These are phyloP conservation scores for Cladosporium sp. DNA, from an alignment of 2,329 filamentous ascomycete species.

Conservation along the genomic window DNA sequence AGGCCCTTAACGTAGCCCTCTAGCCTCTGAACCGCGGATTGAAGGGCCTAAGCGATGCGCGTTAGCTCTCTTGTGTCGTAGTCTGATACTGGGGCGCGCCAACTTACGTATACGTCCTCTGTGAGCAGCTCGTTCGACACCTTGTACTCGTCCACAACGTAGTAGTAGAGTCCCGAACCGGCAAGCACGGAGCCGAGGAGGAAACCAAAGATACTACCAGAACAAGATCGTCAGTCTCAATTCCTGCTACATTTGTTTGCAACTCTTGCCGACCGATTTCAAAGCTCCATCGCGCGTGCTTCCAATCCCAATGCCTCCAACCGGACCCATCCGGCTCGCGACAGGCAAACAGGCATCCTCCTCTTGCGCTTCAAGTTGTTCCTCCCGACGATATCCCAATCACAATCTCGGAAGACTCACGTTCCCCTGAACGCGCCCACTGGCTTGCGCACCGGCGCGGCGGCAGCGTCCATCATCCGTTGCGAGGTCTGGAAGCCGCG, in stretches of 20 bases:
- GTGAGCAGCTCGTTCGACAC: slow-evolving; percentile 88
- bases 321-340: slow-evolving; percentile 1
- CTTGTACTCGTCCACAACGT: slow-evolving; percentile 91
- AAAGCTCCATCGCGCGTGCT: background rate
- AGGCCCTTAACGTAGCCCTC: slow-evolving; percentile 79
- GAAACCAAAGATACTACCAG: slow-evolving; percentile 79
- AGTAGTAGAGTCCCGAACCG: slow-evolving; percentile 83
- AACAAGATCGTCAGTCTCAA: slow-evolving; percentile 13
- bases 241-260: background rate
- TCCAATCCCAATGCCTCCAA: background rate
- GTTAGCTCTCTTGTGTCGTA: background rate
- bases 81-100: background rate
- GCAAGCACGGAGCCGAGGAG: slow-evolving; percentile 79
- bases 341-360: background rate
- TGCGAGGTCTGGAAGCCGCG: slow-evolving; percentile 42
- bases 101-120: slow-evolving; percentile 91
- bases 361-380: background rate
- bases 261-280: background rate
- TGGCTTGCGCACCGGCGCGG: slow-evolving; percentile 60
- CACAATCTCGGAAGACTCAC: slow-evolving; percentile 49
- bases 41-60: slow-evolving; percentile 64
- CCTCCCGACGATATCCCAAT: background rate
- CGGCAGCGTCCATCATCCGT: slow-evolving; percentile 21
- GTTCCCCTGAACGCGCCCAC: slow-evolving; percentile 71
- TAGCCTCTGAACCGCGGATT: slow-evolving; percentile 82